A percentile compares a stretch with the other conserved stretches of the same genome.
Conservation (phyloP, 306 rosid species). For the Malus orientalis region DNA sequence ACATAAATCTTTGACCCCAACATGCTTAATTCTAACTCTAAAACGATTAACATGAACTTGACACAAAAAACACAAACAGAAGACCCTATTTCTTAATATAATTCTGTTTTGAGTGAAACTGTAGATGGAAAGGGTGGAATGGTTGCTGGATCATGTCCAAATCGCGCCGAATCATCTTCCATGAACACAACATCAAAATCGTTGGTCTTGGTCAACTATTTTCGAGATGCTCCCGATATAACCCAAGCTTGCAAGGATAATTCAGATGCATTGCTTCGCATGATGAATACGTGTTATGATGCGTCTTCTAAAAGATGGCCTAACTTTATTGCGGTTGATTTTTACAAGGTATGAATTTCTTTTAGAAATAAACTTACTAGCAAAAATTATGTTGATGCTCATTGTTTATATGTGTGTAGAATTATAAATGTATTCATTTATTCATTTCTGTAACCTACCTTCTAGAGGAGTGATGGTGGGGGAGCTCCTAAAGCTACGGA, state of each 20-base stretch:
- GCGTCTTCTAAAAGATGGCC: conserved; percentile 56
- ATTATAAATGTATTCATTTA: not conserved
- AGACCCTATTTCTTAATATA: not conserved
- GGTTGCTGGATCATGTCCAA: conserved; percentile 53
- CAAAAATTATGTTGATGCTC: not conserved
- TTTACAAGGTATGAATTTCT: conserved; percentile 41
- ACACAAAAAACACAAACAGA: not conserved
- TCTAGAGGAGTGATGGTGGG: conserved; percentile 68
- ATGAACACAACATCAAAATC: conserved; percentile 58
- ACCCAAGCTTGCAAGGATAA: conserved; percentile 56
- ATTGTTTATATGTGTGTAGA: not conserved
- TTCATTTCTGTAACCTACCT: not conserved
- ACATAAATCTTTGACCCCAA: too few species aligned
- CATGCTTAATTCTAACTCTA: not conserved
- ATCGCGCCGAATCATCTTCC: conserved; percentile 46
- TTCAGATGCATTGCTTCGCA: conserved; percentile 51
- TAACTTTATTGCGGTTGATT: conserved; percentile 63
- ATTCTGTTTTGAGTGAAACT: conserved; percentile 1
- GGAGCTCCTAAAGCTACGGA: conserved; percentile 56
- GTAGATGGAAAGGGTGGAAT: conserved; percentile 64
- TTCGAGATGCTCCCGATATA: conserved; percentile 33
- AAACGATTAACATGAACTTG: too few species aligned
- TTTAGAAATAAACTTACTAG: not conserved
- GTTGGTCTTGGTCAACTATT: conserved; percentile 51
- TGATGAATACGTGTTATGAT: conserved; percentile 44